A percentile compares a stretch with the other conserved stretches of the same genome.
Conservation (phyloP, 768 basidiomycete genomes). For the Lactarius deliciosus region DNA sequence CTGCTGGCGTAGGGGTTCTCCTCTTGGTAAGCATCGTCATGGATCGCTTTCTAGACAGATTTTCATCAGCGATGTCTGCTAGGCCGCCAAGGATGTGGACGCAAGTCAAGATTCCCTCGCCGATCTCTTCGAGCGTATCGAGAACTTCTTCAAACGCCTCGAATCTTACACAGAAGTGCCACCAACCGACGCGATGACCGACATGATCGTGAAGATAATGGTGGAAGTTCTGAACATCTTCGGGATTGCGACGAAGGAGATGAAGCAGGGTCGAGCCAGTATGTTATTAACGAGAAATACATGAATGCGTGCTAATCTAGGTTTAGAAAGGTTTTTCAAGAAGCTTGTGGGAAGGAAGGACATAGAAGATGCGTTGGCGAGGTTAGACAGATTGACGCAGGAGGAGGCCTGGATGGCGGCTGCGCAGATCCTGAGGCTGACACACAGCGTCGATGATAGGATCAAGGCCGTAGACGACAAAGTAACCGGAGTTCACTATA, state of each 20-base stretch:
- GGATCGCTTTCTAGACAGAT: background rate
- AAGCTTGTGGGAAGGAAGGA: background rate
- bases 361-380: background rate
- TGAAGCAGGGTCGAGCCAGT: background rate
- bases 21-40: background rate
- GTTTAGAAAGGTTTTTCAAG: background rate
- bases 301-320: background rate
- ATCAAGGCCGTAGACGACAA: background rate
- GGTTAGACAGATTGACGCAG: background rate
- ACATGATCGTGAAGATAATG: background rate
- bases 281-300: background rate
- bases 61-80: background rate
- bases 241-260: background rate
- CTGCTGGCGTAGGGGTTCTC: background rate
- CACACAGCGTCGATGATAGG: background rate
- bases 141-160: slow-evolving; percentile 1
- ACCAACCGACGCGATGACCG: background rate
- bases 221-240: background rate
- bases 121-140: background rate
- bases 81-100: background rate
- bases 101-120: background rate
- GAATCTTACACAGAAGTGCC: background rate
- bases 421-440: background rate
- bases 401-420: background rate
- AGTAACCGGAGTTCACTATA: background rate